These are phyloP conservation scores for Scedosporium apiospermum DNA, from an alignment of 2,329 filamentous ascomycete genomes.

Conservation along the genomic window DNA sequence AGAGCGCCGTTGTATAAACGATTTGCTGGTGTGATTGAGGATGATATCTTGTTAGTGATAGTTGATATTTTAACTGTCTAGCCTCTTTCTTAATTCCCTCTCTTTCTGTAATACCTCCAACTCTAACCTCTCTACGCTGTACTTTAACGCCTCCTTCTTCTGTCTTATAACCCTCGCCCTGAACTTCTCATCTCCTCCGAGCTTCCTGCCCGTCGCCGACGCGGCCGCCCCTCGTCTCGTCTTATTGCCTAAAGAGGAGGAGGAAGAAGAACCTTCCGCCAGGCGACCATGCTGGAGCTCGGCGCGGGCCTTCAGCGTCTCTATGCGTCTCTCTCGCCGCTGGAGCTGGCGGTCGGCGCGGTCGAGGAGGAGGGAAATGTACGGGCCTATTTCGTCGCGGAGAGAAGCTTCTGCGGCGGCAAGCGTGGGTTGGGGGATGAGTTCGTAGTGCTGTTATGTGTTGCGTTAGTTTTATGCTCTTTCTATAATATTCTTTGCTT, in stretches of 20 bases:
- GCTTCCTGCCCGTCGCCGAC: conserved; percentile 16
- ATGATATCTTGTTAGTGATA: not conserved
- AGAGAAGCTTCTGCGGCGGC: conserved; percentile 74
- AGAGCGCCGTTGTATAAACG: no score
- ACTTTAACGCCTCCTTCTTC: conserved; percentile 77
- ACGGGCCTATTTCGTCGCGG: conserved; percentile 82
- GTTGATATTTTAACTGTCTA: conserved; percentile 24
- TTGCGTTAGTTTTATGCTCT: not conserved
- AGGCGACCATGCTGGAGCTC: conserved; percentile 72
- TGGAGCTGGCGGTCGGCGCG: conserved; percentile 78
- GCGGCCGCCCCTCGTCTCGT: conserved; percentile 8
- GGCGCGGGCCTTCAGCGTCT: conserved; percentile 71
- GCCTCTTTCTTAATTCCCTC: conserved; percentile 43
- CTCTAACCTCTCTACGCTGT: conserved; percentile 77
- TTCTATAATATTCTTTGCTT: conserved; percentile 17
- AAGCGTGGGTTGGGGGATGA: conserved; percentile 77
- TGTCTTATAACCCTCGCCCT: conserved; percentile 56
- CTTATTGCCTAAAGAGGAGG: conserved; percentile 12
- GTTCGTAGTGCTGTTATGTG: conserved; percentile 68
- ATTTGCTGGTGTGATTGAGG: no score
- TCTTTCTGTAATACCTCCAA: conserved; percentile 74
- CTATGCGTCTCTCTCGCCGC: conserved; percentile 72
- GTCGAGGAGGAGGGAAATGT: conserved; percentile 67
- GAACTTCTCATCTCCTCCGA: conserved; percentile 45
- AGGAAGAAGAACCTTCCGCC: conserved; percentile 14